These are phyloP conservation scores for Moricandia moricandioides DNA, from an alignment of 345 rosid genomes.

Conservation along the genomic window DNA sequence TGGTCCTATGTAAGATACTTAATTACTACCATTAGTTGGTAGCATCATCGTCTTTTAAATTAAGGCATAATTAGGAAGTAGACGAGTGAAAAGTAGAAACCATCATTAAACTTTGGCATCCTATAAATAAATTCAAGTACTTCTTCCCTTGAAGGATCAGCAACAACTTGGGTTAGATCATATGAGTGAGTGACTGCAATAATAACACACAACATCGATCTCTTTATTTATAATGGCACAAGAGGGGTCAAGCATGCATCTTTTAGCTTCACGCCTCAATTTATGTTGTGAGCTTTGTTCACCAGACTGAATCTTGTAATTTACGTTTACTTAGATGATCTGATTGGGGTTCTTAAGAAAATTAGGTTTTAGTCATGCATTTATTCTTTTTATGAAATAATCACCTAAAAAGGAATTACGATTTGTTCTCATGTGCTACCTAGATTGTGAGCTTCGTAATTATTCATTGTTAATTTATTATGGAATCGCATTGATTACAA, in stretches of 20 bases:
- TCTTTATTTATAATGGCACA: constrained; percentile 14
- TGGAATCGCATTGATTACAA: neutral
- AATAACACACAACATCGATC: constrained; percentile 29
- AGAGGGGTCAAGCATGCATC: constrained; percentile 40
- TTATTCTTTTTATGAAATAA: neutral
- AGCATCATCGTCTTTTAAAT: constrained; percentile 1
- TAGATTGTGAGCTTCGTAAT: neutral
- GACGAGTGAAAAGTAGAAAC: constrained; percentile 13
- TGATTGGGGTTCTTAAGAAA: neutral
- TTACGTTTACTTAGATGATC: constrained; percentile 21
- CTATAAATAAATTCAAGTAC: constrained; percentile 25
- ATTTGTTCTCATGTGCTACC: neutral
- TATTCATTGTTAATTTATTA: neutral
- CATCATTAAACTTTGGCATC: constrained; percentile 31
- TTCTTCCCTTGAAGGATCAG: constrained; percentile 40
- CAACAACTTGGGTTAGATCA: constrained; percentile 17
- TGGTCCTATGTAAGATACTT: constrained; percentile 16
- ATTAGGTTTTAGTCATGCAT: neutral
- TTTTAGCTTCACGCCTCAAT: constrained; percentile 35
- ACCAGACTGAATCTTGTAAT: constrained; percentile 28
- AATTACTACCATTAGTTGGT: constrained; percentile 21
- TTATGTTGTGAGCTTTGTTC: constrained; percentile 21
- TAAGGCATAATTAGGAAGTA: constrained; percentile 30
- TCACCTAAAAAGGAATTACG: neutral
- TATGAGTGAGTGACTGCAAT: constrained; percentile 34